phyloP scores from a whole-genome alignment of 2,329 filamentous ascomycete genomes.

The Fusarium cyanostomum region DNA sequence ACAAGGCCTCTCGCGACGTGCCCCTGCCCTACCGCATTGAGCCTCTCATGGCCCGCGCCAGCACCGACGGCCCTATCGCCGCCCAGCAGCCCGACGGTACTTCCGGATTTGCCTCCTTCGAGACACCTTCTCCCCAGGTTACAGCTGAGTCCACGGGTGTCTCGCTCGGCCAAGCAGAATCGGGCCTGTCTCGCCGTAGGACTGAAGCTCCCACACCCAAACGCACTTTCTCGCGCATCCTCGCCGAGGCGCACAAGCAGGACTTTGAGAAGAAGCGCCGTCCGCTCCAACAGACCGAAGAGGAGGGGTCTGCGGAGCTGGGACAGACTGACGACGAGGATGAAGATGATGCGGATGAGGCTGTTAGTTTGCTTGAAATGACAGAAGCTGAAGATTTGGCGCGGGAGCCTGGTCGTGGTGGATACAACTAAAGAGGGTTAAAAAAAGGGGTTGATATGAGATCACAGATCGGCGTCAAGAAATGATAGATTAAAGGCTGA shows the following conservation, averaged over 20 bases:
- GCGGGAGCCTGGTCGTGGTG: constrained; percentile 27
- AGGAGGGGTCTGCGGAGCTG: constrained; percentile 38
- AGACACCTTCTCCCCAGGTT: constrained; percentile 18
- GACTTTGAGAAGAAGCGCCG: constrained; percentile 86
- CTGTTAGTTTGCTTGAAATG: constrained; percentile 42
- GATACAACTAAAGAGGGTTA: constrained; percentile 11
- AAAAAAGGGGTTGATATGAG: not conserved
- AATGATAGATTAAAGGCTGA: constrained; percentile 3
- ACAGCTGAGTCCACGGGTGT: constrained; percentile 35
- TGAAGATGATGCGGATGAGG: constrained; percentile 45
- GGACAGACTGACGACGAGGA: constrained; percentile 50
- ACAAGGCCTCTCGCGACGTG: constrained; percentile 88
- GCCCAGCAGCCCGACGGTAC: constrained; percentile 5
- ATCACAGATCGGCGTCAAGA: not conserved
- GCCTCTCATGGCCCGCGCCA: constrained; percentile 55
- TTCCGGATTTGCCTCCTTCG: not conserved
- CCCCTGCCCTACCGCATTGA: constrained; percentile 81
- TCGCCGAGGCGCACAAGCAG: constrained; percentile 86
- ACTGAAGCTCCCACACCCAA: constrained; percentile 40
- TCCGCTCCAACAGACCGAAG: constrained; percentile 41
- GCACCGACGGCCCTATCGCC: constrained; percentile 45
- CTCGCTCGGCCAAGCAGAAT: constrained; percentile 26
- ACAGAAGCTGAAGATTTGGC: constrained; percentile 40
- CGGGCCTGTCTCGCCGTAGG: constrained; percentile 46
- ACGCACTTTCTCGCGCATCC: constrained; percentile 64